A percentile compares a stretch with the other conserved stretches of the same genome.
Conservation (phyloP, 257 asterid genomes). For the Solanum acaule region DNA sequence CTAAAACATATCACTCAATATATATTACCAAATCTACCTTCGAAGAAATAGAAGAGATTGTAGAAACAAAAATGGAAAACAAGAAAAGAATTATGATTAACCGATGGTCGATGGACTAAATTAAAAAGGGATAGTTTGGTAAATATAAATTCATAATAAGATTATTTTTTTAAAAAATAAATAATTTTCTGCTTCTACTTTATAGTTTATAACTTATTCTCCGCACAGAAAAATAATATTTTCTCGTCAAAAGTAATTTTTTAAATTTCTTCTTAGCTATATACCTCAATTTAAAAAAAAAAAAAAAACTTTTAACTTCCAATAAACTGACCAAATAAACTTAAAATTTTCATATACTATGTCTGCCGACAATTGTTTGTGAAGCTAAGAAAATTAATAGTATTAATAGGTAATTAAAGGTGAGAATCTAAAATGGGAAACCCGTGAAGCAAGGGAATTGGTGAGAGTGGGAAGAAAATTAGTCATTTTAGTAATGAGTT, state of each 20-base stretch:
- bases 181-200: neutral
- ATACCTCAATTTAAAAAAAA: neutral
- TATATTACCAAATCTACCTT: neutral
- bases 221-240: neutral
- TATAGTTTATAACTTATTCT: neutral
- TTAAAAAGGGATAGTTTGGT: neutral
- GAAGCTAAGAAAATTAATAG: neutral
- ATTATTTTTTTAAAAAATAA: neutral
- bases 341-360: neutral
- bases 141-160: neutral
- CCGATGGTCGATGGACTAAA: neutral
- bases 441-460: conserved; percentile 2
- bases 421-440: neutral
- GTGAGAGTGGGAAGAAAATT: neutral
- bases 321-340: neutral
- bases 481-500: neutral
- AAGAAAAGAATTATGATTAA: neutral
- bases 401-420: no score
- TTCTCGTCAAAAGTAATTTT: neutral
- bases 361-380: neutral
- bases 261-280: neutral
- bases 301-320: neutral
- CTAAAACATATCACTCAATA: neutral
- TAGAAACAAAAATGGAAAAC: neutral
- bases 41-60: neutral